Conservation (phyloP, 306 rosid species). For the Hippophae gyantsensis region DNA sequence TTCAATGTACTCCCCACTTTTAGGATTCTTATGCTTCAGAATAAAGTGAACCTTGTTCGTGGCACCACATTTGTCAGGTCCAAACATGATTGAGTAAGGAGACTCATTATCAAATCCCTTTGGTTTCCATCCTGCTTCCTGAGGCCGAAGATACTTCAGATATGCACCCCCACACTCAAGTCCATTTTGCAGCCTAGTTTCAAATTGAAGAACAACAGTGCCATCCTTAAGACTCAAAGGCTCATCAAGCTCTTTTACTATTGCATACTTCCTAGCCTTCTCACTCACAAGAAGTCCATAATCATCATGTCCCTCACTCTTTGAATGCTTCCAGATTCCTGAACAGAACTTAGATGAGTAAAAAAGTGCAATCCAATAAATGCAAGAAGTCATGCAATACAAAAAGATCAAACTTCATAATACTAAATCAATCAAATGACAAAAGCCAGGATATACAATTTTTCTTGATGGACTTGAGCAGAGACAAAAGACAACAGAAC, state of each 20-base stretch:
- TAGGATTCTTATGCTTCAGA: slow-evolving; percentile 88
- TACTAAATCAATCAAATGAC: no score
- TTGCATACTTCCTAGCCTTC: slow-evolving; percentile 80
- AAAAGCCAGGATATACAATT: no score
- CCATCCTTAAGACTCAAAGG: slow-evolving; percentile 60
- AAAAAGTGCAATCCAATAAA: slow-evolving; percentile 2
- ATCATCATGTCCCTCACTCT: slow-evolving; percentile 95
- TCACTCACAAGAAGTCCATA: slow-evolving; percentile 86
- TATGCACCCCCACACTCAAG: slow-evolving; percentile 99
- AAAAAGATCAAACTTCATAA: no score
- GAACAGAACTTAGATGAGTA: slow-evolving; percentile 10
- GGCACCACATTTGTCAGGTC: slow-evolving; percentile 94
- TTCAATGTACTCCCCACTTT: slow-evolving; percentile 67
- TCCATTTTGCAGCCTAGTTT: slow-evolving; percentile 81
- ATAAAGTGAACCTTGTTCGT: slow-evolving; percentile 98
- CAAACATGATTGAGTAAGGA: slow-evolving; percentile 88
- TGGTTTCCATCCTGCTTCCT: slow-evolving; percentile 77
- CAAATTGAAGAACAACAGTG: slow-evolving; percentile 76
- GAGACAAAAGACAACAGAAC: no score
- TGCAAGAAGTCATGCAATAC: no score
- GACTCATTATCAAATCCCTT: slow-evolving; percentile 72
- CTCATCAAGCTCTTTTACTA: slow-evolving; percentile 64
- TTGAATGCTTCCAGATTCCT: slow-evolving; percentile 87
- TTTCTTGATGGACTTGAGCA: no score
- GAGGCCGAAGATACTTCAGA: slow-evolving; percentile 82